Base-by-base conservation (phyloP, 148 eudicot genomes). In the Polygonum aviculare region DNA sequence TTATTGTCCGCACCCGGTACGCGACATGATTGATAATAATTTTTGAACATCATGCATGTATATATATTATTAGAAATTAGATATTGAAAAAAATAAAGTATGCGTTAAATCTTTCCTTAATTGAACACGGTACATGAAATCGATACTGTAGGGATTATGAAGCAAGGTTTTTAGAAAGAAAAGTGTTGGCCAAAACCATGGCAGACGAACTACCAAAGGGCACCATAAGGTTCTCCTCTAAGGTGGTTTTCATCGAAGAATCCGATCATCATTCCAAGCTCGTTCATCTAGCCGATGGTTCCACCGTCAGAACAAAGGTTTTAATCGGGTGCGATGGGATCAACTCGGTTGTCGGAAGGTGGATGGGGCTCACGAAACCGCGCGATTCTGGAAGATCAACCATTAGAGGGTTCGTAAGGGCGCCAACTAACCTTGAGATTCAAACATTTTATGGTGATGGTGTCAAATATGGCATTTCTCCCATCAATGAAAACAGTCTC, bases 241-340 rank as follows among this genome's bases (percentile, higher is more conserved):
- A 26, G 31, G 31, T 26, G 31, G 31, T 26, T 26, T 26, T 26
- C 31, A 26, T 26, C 31, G 31, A 26, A 26, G 31, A 26, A 26
- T 26, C 31, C 31, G 1, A 26, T 26, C 31, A 26, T 26, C 31
- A 26, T 26, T 26, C 31, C 0, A 26, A 26, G 31, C 31, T 26
- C 31, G 31, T 26, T 26, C 31, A 26, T 26, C 31, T 26, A 26
- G 31, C 31, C 31, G 31, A 26, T 26, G 31, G 31, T 26, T 26
- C 31, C 31, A 26, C 31, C 31, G 31, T 26, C 31, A 26, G 31
- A 26, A 76, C 82, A 84, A 35, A 85, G 85, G 91, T 82, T 0
- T 60, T 85, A 79, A 80, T 88, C 39, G 89, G 91, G 22, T 88
- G 87, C 48, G 89, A 88, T 72, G 89, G 87, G 54, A 84, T 86